Evolutionary conservation across 2,329 filamentous ascomycete genomes (phyloP).

Genomic region (Juglanconis juglandina): DNA sequence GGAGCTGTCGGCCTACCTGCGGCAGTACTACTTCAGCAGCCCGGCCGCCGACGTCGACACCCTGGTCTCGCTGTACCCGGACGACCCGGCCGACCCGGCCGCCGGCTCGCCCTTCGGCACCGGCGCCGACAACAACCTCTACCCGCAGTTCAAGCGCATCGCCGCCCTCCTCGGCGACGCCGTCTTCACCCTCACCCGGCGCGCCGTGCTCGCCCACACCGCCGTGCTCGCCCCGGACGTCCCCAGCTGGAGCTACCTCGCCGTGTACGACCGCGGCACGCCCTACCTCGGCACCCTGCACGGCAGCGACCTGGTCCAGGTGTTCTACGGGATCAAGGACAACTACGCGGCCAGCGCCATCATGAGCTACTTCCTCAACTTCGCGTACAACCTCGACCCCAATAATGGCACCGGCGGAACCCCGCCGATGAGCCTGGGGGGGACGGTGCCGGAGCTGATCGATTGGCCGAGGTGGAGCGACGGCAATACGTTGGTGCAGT

Average conservation of each 20-base stretch:
- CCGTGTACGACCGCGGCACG: constrained; percentile 67
- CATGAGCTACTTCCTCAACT: constrained; percentile 69
- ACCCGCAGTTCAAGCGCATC: constrained; percentile 75
- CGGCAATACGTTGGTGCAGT: constrained; percentile 3
- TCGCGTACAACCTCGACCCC: constrained; percentile 67
- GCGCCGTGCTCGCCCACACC: constrained; percentile 55
- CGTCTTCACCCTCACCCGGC: constrained; percentile 68
- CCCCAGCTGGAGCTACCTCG: constrained; percentile 70
- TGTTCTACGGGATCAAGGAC: constrained; percentile 62
- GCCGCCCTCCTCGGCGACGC: constrained; percentile 73
- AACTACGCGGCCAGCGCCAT: constrained; percentile 60
- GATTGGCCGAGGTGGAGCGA: constrained; percentile 39
- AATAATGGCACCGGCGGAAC: constrained; percentile 49
- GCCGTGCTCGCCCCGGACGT: constrained; percentile 50
- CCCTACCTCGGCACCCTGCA: constrained; percentile 76
- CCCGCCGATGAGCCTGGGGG: constrained; percentile 3
- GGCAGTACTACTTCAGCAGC: constrained; percentile 54
- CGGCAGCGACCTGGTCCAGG: constrained; percentile 63
- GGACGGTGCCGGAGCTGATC: neutral
- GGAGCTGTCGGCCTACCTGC: constrained; percentile 60
- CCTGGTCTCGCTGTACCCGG: constrained; percentile 61
- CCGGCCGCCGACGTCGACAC: constrained; percentile 50
- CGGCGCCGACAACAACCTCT: constrained; percentile 63
- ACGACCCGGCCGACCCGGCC: constrained; percentile 31
- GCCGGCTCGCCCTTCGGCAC: constrained; percentile 72